These are phyloP conservation scores for Penicillium sumatraense DNA, from an alignment of 2,329 filamentous ascomycete species.

Conservation along the genomic window DNA sequence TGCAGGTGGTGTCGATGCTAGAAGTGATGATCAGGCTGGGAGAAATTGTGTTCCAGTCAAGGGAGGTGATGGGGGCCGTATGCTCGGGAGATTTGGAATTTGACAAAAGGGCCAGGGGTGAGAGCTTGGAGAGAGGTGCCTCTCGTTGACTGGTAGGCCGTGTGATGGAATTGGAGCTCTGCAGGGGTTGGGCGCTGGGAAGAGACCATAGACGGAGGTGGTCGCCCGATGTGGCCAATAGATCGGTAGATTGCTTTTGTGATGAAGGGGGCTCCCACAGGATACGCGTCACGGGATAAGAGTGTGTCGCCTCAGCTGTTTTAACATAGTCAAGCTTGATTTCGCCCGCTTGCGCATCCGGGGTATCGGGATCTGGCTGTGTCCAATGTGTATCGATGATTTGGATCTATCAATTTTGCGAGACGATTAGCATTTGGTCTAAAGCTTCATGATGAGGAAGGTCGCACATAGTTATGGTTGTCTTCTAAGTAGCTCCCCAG, in stretches of 20 bases:
- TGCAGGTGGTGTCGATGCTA: constrained; percentile 98
- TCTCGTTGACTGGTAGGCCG: constrained; percentile 66
- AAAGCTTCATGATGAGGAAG: constrained; percentile 36
- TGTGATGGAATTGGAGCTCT: constrained; percentile 69
- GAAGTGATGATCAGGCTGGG: constrained; percentile 98
- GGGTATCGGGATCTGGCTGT: constrained; percentile 70
- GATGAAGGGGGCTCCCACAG: constrained; percentile 95
- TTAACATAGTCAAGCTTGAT: constrained; percentile 81
- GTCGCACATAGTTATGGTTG: constrained; percentile 86
- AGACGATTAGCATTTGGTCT: constrained; percentile 18
- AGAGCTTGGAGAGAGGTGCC: constrained; percentile 76
- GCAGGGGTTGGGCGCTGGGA: constrained; percentile 66
- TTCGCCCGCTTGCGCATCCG: constrained; percentile 70
- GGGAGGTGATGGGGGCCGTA: constrained; percentile 90
- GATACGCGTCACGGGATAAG: constrained; percentile 93
- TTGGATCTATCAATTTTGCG: constrained; percentile 93
- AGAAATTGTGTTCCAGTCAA: constrained; percentile 98
- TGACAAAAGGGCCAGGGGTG: constrained; percentile 87
- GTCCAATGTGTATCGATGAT: constrained; percentile 86
- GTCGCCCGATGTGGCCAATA: constrained; percentile 92
- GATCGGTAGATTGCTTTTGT: constrained; percentile 92
- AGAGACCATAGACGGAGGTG: constrained; percentile 93
- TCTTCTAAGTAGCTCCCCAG: constrained; percentile 97
- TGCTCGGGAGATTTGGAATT: constrained; percentile 99
- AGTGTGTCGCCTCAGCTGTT: constrained; percentile 94